phyloP scores from a whole-genome alignment of 768 basidiomycete species.

The Boletus rufocinnamomeus region DNA sequence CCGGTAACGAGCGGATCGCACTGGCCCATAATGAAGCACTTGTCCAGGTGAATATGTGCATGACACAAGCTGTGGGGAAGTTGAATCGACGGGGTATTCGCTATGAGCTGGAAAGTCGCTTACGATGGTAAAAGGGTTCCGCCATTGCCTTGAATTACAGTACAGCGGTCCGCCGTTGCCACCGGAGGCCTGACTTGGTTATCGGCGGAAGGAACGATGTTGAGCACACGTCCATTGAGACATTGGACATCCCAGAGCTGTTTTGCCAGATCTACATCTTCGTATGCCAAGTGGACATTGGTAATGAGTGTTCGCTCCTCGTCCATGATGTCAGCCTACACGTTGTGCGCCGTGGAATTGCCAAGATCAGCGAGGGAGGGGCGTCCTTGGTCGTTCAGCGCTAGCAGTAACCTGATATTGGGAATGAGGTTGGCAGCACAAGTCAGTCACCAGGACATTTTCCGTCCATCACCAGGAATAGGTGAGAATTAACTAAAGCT shows the following conservation, averaged over 20 bases:
- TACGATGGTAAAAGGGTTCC: conserved; percentile 38
- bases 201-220: conserved; percentile 22
- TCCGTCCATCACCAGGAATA: neutral
- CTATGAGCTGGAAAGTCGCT: conserved; percentile 6
- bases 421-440: neutral
- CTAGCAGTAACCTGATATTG: neutral
- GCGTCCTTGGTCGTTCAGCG: neutral
- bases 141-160: conserved; percentile 27
- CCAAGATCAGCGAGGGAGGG: neutral
- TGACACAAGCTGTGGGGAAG: conserved; percentile 48
- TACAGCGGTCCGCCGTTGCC: neutral
- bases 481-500: neutral
- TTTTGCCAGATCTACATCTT: conserved; percentile 27
- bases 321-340: neutral
- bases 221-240: conserved; percentile 29
- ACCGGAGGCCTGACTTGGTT: conserved; percentile 1
- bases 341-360: neutral
- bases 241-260: conserved; percentile 38
- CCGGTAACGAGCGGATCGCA: conserved; percentile 53
- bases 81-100: conserved; percentile 18
- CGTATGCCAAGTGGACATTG: conserved; percentile 36
- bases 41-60: conserved; percentile 68
- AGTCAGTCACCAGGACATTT: neutral
- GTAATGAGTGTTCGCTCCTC: conserved; percentile 17
- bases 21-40: conserved; percentile 63